Percentiles rank a stretch among this genome's conserved stretches.
Evolutionary conservation across 805 yeast species (phyloP).

Genomic region (Ogataea methylovora): DNA sequence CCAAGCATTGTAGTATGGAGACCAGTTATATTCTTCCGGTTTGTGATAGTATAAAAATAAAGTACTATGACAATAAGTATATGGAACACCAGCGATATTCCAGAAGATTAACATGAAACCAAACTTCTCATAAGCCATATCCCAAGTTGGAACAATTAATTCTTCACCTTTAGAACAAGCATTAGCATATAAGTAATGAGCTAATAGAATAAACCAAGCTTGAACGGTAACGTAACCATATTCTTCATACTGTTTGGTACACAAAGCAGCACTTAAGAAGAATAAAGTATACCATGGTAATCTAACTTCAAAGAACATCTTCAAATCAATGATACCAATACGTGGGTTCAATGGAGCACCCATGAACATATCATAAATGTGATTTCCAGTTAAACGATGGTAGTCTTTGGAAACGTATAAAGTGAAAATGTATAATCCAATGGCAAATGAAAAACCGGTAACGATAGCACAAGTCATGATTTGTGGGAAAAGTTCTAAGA

Average conservation of each 20-base stretch:
- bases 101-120: constrained; percentile 99
- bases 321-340: constrained; percentile 84
- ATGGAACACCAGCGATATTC: constrained; percentile 99
- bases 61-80: constrained; percentile 93
- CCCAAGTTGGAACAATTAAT: constrained; percentile 96
- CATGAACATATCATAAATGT: constrained; percentile 87
- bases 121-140: constrained; percentile 97
- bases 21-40: constrained; percentile 77
- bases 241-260: constrained; percentile 69
- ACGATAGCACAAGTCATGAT: constrained; percentile 89
- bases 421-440: constrained; percentile 64
- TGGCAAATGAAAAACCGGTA: constrained; percentile 64
- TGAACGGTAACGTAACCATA: constrained; percentile 80
- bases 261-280: constrained; percentile 67
- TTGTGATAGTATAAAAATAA: constrained; percentile 75
- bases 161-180: constrained; percentile 98
- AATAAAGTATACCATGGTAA: constrained; percentile 92
- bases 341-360: constrained; percentile 98
- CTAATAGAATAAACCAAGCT: constrained; percentile 62
- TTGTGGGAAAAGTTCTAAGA: constrained; percentile 80
- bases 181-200: constrained; percentile 92
- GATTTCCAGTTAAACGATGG: constrained; percentile 88
- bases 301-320: constrained; percentile 97
- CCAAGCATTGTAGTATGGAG: constrained; percentile 47
- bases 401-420: constrained; percentile 62